Evolutionary conservation across 495 filamentous ascomycete species (phyloP), one percentile per base, ranked within the genome.

Genomic region (Penicillium lividum): DNA sequence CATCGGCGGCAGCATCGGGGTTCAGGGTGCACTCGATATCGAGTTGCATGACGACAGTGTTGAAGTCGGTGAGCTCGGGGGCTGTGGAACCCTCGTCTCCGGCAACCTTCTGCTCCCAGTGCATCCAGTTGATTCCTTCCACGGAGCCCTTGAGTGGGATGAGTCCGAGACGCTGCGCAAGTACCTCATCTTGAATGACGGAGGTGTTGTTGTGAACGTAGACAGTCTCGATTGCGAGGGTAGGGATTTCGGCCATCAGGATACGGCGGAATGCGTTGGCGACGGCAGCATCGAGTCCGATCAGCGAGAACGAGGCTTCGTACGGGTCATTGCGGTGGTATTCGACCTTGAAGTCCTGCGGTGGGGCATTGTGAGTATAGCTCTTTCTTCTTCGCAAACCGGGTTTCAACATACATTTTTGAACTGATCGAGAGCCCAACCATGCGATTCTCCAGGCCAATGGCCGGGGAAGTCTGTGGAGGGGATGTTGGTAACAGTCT

Each of bases 241-340:
- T 91, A 22, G 93, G 92, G 38, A 99, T 89, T 73, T 99, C 95
- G 54, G 94, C 88, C 75, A 99, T 88, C 58, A 98, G 82, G 66
- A 99, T 98, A 47, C 95, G 90, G 62, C 95, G 94, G 81, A 98
- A 96, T 66, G 95, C 95, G 73, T 99, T 99, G 62, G 95, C 92
- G 68, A 99, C 88, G 54, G 89, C 83, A 62, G 95, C 93, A 67
- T 99, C 93, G 61, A 93, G 72, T 66, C 92, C 92, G 68, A 96
- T 86, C 62, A 98, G 84, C 22, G 92, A 97, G 80, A 98, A 98
- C 34, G 87, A 86, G 56, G 88, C 72, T 64, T 95, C 88, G 70
- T 82, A 80, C 42, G 82, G 82, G 31, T 86, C 80, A 72, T 92
- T 91, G 51, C 88, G 79, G 81, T 96, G 89, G 75, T 95, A 94